Evolutionary conservation across 805 yeast species (phyloP).

Genomic region (Cyberlindnera samutprakarnensis): DNA sequence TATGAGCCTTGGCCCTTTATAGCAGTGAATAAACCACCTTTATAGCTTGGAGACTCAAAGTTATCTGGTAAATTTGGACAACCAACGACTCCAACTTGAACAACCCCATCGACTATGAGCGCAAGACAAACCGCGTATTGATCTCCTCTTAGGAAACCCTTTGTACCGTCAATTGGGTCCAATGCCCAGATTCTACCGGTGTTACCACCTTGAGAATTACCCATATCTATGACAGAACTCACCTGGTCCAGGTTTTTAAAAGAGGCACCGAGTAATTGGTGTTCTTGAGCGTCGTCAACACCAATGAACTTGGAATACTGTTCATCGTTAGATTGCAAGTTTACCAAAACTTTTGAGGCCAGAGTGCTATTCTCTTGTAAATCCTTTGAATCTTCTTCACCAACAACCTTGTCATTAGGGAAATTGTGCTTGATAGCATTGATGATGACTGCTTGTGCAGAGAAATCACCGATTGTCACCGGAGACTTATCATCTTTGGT

Average conservation of each 20-base stretch:
- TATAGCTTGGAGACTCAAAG: conserved; percentile 27
- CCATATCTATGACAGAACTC: conserved; percentile 64
- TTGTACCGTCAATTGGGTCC: conserved; percentile 98
- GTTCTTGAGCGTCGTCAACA: no score
- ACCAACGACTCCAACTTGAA: conserved; percentile 88
- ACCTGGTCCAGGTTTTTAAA: conserved; percentile 42
- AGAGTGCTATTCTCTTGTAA: conserved; percentile 46
- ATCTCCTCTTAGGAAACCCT: conserved; percentile 91
- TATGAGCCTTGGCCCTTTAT: conserved; percentile 61
- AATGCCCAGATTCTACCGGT: conserved; percentile 90
- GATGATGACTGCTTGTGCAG: conserved; percentile 90
- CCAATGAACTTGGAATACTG: conserved; percentile 27
- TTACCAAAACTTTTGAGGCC: conserved; percentile 46
- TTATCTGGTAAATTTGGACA: conserved; percentile 78
- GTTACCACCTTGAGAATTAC: conserved; percentile 72
- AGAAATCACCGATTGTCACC: conserved; percentile 94
- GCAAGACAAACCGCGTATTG: conserved; percentile 97
- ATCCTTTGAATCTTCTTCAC: conserved; percentile 83
- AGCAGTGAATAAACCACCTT: conserved; percentile 75
- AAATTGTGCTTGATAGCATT: conserved; percentile 73
- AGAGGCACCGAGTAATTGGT: conserved; percentile 31
- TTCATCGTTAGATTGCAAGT: conserved; percentile 47
- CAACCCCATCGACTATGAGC: conserved; percentile 76
- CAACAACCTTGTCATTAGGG: conserved; percentile 82
- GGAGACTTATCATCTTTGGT: conserved; percentile 89